Conservation (phyloP, 192 early-diverging fungal species). For the Thamnidium elegans region DNA sequence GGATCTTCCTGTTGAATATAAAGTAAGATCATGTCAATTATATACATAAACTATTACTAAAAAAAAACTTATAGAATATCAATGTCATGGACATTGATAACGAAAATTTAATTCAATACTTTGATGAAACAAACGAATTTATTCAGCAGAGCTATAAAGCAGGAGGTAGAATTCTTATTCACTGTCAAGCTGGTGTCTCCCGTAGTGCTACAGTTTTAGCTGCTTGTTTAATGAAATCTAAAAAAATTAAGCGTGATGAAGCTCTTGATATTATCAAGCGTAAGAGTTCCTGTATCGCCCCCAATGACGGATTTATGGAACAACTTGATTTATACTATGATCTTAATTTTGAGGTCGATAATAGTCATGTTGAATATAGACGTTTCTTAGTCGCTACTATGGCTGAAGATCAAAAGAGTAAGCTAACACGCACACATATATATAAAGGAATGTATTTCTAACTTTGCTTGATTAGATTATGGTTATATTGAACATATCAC, state of each 20-base stretch:
- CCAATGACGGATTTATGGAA: slow-evolving; percentile 62
- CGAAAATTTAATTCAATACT: slow-evolving; percentile 69
- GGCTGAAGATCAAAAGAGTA: slow-evolving; percentile 56
- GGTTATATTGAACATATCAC: slow-evolving; percentile 58
- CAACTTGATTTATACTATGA: slow-evolving; percentile 62
- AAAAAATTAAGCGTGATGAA: slow-evolving; percentile 41
- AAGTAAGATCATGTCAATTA: neutral
- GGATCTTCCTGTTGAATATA: slow-evolving; percentile 9
- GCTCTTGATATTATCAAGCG: slow-evolving; percentile 42
- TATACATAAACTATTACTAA: neutral
- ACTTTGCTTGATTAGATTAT: slow-evolving; percentile 12
- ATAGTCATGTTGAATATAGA: slow-evolving; percentile 54
- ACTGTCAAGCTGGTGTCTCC: slow-evolving; percentile 70
- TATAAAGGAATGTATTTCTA: neutral
- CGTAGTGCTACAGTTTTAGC: slow-evolving; percentile 62
- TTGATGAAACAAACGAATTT: slow-evolving; percentile 60
- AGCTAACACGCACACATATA: neutral
- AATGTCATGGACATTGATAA: slow-evolving; percentile 58
- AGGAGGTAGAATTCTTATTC: slow-evolving; percentile 60
- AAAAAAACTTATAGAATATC: slow-evolving; percentile 15
- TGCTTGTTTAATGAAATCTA: slow-evolving; percentile 66
- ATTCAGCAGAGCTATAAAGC: slow-evolving; percentile 45
- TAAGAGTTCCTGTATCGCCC: slow-evolving; percentile 28
- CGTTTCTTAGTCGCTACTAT: slow-evolving; percentile 61
- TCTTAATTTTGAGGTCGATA: slow-evolving; percentile 56